phyloP scores from a whole-genome alignment of 2,329 filamentous ascomycete genomes.

The Fusarium floridanum region DNA sequence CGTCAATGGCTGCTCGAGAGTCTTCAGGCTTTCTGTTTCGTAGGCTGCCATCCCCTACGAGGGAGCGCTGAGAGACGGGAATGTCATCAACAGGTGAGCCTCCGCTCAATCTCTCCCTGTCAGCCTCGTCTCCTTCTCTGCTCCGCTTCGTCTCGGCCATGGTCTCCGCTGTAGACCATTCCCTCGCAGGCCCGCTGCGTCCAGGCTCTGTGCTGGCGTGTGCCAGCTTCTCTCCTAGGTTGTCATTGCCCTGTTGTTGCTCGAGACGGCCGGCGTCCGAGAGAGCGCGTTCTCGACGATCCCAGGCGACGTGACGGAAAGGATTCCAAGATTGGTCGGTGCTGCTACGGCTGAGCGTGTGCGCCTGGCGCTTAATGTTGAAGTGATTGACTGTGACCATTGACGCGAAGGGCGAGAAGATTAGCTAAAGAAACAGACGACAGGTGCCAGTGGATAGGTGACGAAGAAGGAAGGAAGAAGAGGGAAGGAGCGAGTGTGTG shows the following conservation, averaged over 20 bases:
- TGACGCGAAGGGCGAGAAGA: constrained; percentile 3
- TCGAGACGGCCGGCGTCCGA: constrained; percentile 52
- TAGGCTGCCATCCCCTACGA: constrained; percentile 40
- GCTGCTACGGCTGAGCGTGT: constrained; percentile 56
- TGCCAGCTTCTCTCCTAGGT: constrained; percentile 48
- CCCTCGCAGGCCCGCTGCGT: constrained; percentile 37
- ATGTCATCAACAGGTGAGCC: constrained; percentile 38
- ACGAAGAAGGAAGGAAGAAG: neutral
- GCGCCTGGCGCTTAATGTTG: constrained; percentile 60
- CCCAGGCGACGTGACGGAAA: constrained; percentile 59
- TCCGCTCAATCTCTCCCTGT: constrained; percentile 32
- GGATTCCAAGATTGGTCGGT: constrained; percentile 58
- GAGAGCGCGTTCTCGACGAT: constrained; percentile 39
- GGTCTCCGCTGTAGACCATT: constrained; percentile 45
- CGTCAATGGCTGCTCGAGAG: constrained; percentile 7
- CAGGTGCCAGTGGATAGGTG: neutral
- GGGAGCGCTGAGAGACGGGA: constrained; percentile 33
- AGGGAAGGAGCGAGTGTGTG: neutral
- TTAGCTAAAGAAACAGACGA: neutral
- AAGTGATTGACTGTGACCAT: constrained; percentile 59
- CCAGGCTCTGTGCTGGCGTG: constrained; percentile 53
- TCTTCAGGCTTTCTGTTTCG: constrained; percentile 51
- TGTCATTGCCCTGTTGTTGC: constrained; percentile 41
- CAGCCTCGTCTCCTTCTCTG: constrained; percentile 36
- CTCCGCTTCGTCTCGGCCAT: constrained; percentile 33